Evolutionary conservation across 2,329 filamentous ascomycete species (phyloP).

Genomic region (Sphaerulina vaccinii): DNA sequence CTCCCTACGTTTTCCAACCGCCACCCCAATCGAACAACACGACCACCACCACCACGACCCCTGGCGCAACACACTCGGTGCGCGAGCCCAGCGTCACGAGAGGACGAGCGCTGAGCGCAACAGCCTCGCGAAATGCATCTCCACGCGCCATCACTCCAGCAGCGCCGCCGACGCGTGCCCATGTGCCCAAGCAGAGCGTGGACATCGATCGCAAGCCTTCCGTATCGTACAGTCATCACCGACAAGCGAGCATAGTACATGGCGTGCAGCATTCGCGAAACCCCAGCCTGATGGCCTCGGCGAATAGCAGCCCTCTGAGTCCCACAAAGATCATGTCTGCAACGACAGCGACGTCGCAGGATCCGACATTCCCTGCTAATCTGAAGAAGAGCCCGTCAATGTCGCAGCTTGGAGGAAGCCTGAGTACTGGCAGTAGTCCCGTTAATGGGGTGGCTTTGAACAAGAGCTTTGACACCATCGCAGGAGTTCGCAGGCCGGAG

Average conservation of each 20-base stretch:
- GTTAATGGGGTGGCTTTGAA: constrained; percentile 27
- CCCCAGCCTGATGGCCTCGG: constrained; percentile 78
- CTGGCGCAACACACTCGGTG: constrained; percentile 21
- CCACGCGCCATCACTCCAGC: constrained; percentile 47
- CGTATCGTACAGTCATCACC: constrained; percentile 77
- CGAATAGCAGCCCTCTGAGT: constrained; percentile 76
- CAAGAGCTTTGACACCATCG: constrained; percentile 31
- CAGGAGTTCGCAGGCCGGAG: constrained; percentile 39
- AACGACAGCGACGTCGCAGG: constrained; percentile 33
- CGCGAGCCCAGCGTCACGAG: constrained; percentile 47
- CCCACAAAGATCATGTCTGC: constrained; percentile 72
- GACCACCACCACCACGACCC: background rate
- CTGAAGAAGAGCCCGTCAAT: constrained; percentile 38
- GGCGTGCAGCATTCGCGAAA: constrained; percentile 89
- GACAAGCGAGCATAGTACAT: constrained; percentile 96
- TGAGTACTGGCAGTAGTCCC: constrained; percentile 16
- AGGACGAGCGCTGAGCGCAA: constrained; percentile 47
- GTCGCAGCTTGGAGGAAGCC: constrained; percentile 29
- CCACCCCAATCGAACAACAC: constrained; percentile 13
- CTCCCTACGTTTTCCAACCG: constrained; percentile 20
- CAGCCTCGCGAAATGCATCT: constrained; percentile 43
- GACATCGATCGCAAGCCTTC: constrained; percentile 52
- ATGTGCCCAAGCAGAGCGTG: constrained; percentile 33
- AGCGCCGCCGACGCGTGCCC: constrained; percentile 39
- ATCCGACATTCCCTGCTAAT: constrained; percentile 13